Evolutionary conservation across 176 grass and related monocot genomes (phyloP), one percentile per base, ranked within the genome.

Genomic region (Rhynchospora pubera): DNA sequence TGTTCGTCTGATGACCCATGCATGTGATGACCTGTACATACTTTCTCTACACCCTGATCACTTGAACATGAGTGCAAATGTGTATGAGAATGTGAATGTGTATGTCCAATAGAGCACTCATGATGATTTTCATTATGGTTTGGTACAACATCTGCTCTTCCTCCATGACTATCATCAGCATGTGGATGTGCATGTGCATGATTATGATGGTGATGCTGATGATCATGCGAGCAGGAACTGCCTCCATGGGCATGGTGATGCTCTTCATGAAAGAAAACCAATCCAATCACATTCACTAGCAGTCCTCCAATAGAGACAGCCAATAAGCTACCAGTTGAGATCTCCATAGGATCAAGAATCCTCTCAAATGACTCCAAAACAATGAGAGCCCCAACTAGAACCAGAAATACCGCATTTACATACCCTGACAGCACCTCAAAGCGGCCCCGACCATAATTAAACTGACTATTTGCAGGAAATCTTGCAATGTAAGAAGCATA

Each of bases 241-340:
- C 88, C 88, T 16, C 95, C 95, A 88, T 98, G 96, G 0, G 89
- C 92, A 90, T 98, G 92, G 87, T 94, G 96, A 84, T 98, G 96
- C 87, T 98, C 92, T 83, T 98, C 96, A 58, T 98, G 96, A 83
- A 98, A 98, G 82, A 98, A 98, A 87, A 98, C 51, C 87, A 98
- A 85, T 30, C 96, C 96, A 28, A 98, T 85, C 51, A 98, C 58
- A 69, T 98, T 98, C 51, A 95, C 96, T 0, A 94, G 6, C 78
- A 98, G 87, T 7, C 96, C 96, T 43, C 96, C 96, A 12, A 98
- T 81, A 50, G 96, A 98, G 85, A 98, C 96, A 79, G 85, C 65
- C 82, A 98, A 78, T 59, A 98, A 91, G 55, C 96, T 98, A 76
- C 82, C 85, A 12, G 96, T 98, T 8, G 96, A 98, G 85, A 98